These are phyloP conservation scores for Trametes cingulata DNA, from an alignment of 768 basidiomycete species.

Conservation along the genomic window DNA sequence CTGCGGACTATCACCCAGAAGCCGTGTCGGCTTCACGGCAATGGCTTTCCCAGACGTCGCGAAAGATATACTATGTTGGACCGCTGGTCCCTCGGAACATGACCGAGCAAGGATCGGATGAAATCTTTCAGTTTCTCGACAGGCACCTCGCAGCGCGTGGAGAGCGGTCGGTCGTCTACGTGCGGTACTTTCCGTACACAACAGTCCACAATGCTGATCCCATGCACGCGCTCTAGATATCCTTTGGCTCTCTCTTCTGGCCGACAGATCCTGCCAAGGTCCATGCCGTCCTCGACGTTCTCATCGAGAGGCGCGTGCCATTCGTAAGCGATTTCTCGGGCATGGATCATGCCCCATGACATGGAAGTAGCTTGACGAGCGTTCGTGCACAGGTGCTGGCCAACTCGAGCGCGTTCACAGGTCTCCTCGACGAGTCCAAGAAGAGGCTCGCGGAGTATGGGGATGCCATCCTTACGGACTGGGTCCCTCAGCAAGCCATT, in stretches of 20 bases:
- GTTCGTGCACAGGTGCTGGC: not conserved
- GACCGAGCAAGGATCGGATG: not conserved
- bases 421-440: not conserved
- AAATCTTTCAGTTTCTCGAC: conserved; percentile 21
- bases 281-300: not conserved
- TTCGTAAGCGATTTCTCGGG: not conserved
- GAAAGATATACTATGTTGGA: conserved; percentile 14
- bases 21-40: not conserved
- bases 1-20: conserved; percentile 14
- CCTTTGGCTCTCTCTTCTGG: conserved; percentile 8
- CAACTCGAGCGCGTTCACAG: not conserved
- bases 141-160: not conserved
- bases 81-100: conserved; percentile 6
- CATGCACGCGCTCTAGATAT: not conserved
- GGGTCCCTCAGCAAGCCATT: conserved; percentile 6
- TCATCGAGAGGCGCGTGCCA: conserved; percentile 1
- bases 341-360: not conserved
- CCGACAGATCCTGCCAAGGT: conserved; percentile 5
- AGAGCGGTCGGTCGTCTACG: conserved; percentile 9
- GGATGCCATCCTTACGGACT: not conserved
- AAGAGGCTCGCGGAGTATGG: not conserved
- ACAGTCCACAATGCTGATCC: no score
- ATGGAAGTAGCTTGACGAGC: not conserved
- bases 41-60: conserved; percentile 3
- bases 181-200: not conserved